These are phyloP conservation scores for Incumbomyces delicatus DNA, from an alignment of 2,329 filamentous ascomycete species.

Conservation along the genomic window DNA sequence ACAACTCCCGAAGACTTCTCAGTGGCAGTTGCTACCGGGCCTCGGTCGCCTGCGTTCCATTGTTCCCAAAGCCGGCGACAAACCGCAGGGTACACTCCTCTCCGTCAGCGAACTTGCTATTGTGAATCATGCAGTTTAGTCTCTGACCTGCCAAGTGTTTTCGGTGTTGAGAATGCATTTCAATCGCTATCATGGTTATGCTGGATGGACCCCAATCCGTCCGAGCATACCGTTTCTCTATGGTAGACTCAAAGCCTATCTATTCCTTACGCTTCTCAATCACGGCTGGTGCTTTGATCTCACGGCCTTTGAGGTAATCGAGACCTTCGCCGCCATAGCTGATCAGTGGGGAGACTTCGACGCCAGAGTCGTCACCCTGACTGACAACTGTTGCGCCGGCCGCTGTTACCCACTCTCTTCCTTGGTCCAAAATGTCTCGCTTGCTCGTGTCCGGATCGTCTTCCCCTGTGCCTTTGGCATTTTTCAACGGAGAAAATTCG, in stretches of 20 bases:
- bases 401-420: conserved; percentile 71
- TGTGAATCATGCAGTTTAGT: no score
- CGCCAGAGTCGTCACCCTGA: conserved; percentile 53
- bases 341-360: conserved; percentile 86
- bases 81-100: no score
- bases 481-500: conserved; percentile 97
- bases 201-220: no score
- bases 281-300: conserved; percentile 54
- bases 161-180: no score
- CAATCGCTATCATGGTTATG: no score
- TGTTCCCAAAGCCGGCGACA: no score
- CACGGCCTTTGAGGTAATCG: conserved; percentile 49
- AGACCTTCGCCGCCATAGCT: conserved; percentile 69
- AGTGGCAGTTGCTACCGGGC: no score
- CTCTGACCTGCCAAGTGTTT: no score
- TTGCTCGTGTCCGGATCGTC: conserved; percentile 93
- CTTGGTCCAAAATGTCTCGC: conserved; percentile 80
- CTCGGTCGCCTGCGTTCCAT: no score
- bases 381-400: conserved; percentile 67
- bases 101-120: no score
- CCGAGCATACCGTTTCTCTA: no score
- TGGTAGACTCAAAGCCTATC: background rate
- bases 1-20: no score
- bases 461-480: conserved; percentile 71
- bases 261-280: conserved; percentile 40